Evolutionary conservation across 108 stramenopile genomes (phyloP).

Genomic region (Bacterosira constricta): DNA sequence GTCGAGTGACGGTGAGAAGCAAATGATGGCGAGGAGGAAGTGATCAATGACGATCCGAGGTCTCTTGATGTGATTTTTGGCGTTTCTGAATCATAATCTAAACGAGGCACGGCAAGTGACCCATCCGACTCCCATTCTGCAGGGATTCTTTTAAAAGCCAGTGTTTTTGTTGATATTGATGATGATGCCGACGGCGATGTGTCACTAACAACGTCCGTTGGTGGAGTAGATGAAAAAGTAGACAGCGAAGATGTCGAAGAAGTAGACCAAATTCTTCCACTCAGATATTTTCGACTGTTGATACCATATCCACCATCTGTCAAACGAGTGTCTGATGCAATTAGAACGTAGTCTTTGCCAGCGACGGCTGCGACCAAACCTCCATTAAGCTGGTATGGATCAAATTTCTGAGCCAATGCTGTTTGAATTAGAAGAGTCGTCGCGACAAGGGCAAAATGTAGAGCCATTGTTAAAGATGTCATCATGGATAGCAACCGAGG

Average conservation of each 20-base stretch:
- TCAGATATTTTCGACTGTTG: slow-evolving; percentile 59
- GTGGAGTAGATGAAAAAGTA: neutral
- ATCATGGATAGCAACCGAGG: too few species aligned
- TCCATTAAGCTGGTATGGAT: slow-evolving; percentile 83
- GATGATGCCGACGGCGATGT: neutral
- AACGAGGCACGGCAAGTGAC: slow-evolving; percentile 38
- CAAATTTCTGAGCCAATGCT: too few species aligned
- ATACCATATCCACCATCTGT: slow-evolving; percentile 79
- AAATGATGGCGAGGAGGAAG: too few species aligned
- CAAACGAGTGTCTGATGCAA: slow-evolving; percentile 76
- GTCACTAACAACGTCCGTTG: neutral
- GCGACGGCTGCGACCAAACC: slow-evolving; percentile 83
- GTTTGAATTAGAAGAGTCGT: too few species aligned
- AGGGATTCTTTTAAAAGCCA: neutral
- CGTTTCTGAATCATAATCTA: neutral
- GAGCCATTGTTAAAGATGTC: too few species aligned
- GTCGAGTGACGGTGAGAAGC: neutral
- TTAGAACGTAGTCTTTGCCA: slow-evolving; percentile 65
- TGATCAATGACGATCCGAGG: too few species aligned
- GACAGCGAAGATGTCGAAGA: slow-evolving; percentile 17
- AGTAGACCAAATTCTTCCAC: slow-evolving; percentile 65
- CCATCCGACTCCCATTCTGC: slow-evolving; percentile 32
- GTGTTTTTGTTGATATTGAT: neutral
- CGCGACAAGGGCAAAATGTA: too few species aligned
- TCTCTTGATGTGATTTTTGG: too few species aligned